Percentiles rank a stretch among this genome's conserved stretches.
These are phyloP conservation scores for Aspergillus incahuasiensis DNA, from an alignment of 495 filamentous ascomycete genomes.

Conservation along the genomic window DNA sequence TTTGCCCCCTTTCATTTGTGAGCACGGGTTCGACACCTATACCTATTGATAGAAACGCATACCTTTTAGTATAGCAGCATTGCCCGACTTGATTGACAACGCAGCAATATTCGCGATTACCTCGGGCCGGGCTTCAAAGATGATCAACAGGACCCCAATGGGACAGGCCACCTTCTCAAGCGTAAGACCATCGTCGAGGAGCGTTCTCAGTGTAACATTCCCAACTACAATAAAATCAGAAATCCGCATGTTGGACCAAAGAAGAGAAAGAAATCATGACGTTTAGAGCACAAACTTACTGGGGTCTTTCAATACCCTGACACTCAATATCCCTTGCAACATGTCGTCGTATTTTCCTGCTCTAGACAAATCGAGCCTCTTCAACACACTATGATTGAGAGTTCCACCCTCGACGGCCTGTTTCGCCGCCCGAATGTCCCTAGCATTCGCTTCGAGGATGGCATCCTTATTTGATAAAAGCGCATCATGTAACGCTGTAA, in stretches of 20 bases:
- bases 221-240: conserved; percentile 58
- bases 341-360: conserved; percentile 95
- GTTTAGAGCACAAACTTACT: conserved; percentile 45
- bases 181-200: conserved; percentile 81
- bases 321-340: conserved; percentile 91
- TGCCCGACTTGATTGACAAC: conserved; percentile 95
- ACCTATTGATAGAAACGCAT: neutral
- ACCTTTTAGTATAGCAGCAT: conserved; percentile 94
- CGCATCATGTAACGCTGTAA: conserved; percentile 74
- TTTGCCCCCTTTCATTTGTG: conserved; percentile 63
- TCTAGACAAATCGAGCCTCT: conserved; percentile 78
- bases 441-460: conserved; percentile 81
- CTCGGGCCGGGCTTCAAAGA: conserved; percentile 96
- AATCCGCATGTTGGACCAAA: neutral
- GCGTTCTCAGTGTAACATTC: conserved; percentile 74
- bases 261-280: neutral
- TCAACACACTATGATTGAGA: conserved; percentile 81
- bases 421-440: conserved; percentile 69
- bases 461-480: conserved; percentile 60
- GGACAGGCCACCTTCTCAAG: conserved; percentile 86
- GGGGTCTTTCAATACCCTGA: conserved; percentile 81
- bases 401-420: conserved; percentile 67
- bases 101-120: conserved; percentile 98
- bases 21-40: neutral
- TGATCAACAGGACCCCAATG: conserved; percentile 93